Conservation (phyloP, 192 early-diverging fungal genomes). For the Entomortierella lignicola region DNA sequence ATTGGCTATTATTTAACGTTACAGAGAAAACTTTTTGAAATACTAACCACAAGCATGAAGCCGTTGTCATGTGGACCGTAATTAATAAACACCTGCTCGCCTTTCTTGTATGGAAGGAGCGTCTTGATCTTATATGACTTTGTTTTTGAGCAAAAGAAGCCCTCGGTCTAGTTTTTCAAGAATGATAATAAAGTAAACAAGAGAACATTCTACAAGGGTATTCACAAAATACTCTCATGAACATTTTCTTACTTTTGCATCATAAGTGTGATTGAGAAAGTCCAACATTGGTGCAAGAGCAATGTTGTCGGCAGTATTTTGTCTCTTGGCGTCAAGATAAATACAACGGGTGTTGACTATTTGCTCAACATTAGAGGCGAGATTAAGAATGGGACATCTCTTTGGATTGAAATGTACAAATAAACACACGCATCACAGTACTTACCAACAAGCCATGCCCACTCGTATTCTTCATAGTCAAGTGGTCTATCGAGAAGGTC, state of each 20-base stretch:
- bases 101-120: constrained; percentile 64
- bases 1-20: background rate
- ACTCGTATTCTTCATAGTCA: constrained; percentile 58
- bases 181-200: background rate
- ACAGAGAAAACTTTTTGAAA: background rate
- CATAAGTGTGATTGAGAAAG: constrained; percentile 77
- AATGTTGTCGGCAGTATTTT: constrained; percentile 62
- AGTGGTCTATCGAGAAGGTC: constrained; percentile 28
- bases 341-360: constrained; percentile 71
- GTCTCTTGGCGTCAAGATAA: constrained; percentile 58
- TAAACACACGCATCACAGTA: too few species aligned
- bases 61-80: constrained; percentile 70
- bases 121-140: constrained; percentile 77
- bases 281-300: constrained; percentile 82
- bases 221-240: background rate
- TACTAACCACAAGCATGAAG: constrained; percentile 57
- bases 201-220: background rate
- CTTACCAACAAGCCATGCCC: constrained; percentile 75
- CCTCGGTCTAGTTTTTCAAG: constrained; percentile 53
- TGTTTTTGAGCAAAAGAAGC: constrained; percentile 58
- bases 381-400: background rate
- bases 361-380: background rate
- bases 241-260: constrained; percentile 59
- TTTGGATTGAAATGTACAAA: too few species aligned
- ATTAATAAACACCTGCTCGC: constrained; percentile 72